These are phyloP conservation scores for Erythrophleum fordii DNA, from an alignment of 306 rosid genomes.

Conservation along the genomic window DNA sequence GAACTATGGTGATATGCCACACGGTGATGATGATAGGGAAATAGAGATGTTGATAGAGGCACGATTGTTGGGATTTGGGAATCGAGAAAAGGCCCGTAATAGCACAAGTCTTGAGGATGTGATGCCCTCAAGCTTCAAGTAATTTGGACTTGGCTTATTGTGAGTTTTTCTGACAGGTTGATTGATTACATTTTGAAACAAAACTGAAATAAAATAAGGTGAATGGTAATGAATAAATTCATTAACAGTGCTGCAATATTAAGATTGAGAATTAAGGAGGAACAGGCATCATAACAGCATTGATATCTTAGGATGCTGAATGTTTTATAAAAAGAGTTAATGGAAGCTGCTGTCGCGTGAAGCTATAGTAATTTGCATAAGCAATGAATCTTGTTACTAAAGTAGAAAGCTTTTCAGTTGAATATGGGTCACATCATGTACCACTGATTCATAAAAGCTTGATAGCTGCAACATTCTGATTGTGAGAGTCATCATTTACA, in stretches of 20 bases:
- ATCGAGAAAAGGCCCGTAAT: too few species aligned
- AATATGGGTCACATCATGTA: conserved; percentile 40
- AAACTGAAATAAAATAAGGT: too few species aligned
- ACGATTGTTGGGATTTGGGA: neutral
- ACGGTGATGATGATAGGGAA: too few species aligned
- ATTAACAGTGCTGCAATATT: neutral
- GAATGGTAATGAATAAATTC: too few species aligned
- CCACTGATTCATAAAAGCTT: conserved; percentile 40
- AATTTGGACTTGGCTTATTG: too few species aligned
- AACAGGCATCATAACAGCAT: conserved; percentile 13
- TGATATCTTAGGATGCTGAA: neutral
- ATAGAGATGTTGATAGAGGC: neutral
- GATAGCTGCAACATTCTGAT: conserved; percentile 39
- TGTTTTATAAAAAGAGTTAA: conserved; percentile 24
- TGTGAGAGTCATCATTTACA: conserved; percentile 48
- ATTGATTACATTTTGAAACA: too few species aligned
- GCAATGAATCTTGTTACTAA: conserved; percentile 25
- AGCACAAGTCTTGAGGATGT: too few species aligned
- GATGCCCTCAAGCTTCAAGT: too few species aligned
- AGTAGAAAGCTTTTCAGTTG: conserved; percentile 28
- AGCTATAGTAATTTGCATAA: conserved; percentile 25
- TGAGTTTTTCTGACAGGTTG: too few species aligned
- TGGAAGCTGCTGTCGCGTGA: conserved; percentile 9
- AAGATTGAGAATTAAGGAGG: conserved; percentile 31
- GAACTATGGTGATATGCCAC: neutral